phyloP scores from a whole-genome alignment of 352 stramenopile species.

The Phytophthora multivora region DNA sequence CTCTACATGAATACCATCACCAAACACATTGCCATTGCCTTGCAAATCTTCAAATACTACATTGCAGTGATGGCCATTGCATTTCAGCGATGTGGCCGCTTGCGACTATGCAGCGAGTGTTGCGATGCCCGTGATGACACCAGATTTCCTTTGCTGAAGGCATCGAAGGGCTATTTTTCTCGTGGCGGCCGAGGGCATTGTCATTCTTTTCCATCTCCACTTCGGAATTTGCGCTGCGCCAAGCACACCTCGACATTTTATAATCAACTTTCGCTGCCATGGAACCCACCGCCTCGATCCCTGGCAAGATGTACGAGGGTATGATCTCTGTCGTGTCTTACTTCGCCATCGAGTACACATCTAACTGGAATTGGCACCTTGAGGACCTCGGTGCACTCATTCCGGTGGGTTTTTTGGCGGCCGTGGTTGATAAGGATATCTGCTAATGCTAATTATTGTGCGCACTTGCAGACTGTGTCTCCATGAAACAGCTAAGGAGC shows the following conservation, averaged over 20 bases:
- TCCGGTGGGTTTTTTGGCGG: conserved; percentile 1
- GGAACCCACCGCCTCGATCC: conserved; percentile 20
- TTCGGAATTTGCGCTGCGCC: conserved; percentile 15
- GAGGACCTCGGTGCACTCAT: conserved; percentile 29
- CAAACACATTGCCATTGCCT: neutral
- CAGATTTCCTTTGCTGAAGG: conserved; percentile 1
- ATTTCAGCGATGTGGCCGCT: conserved; percentile 12
- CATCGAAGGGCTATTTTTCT: conserved; percentile 2
- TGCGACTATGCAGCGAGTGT: conserved; percentile 13
- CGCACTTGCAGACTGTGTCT: neutral
- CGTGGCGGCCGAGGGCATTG: neutral
- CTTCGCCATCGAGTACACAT: conserved; percentile 33
- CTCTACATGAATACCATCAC: neutral
- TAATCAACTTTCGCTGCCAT: neutral
- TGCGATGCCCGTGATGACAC: conserved; percentile 25
- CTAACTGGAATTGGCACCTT: conserved; percentile 36
- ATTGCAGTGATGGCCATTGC: conserved; percentile 4
- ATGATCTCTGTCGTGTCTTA: conserved; percentile 28
- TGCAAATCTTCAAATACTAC: neutral
- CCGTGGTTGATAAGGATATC: neutral
- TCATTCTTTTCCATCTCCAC: conserved; percentile 3
- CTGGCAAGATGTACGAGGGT: conserved; percentile 25
- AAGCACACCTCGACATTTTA: neutral
- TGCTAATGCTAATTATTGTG: neutral
- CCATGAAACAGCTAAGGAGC: neutral